Conservation (phyloP, 202 grass and related monocot species). For the Schoenoplectus tabernaemontani region DNA sequence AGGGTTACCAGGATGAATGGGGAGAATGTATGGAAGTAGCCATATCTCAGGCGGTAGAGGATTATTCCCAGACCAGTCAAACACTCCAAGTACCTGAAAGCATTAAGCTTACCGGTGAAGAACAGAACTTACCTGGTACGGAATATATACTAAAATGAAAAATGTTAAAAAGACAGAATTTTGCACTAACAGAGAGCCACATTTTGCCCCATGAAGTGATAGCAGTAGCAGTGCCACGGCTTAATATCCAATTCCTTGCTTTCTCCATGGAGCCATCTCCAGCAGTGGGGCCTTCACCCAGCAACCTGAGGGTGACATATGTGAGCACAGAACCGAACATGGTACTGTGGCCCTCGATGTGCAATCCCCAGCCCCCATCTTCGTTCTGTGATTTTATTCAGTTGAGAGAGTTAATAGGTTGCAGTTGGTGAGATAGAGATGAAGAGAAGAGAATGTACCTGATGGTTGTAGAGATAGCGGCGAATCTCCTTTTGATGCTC, state of each 20-base stretch:
- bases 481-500: slow-evolving; percentile 83
- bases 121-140: slow-evolving; percentile 18
- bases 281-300: slow-evolving; percentile 60
- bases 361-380: slow-evolving; percentile 95
- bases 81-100: slow-evolving; percentile 84
- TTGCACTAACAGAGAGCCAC: slow-evolving; percentile 68
- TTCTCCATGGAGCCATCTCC: slow-evolving; percentile 84
- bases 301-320: slow-evolving; percentile 75
- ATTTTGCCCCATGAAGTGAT: slow-evolving; percentile 97
- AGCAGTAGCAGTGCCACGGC: slow-evolving; percentile 69
- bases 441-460: slow-evolving; percentile 27
- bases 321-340: slow-evolving; percentile 88
- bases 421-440: background rate
- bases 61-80: slow-evolving; percentile 98
- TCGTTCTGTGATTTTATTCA: slow-evolving; percentile 59
- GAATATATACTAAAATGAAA: slow-evolving; percentile 7
- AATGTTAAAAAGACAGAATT: background rate
- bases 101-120: background rate
- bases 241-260: slow-evolving; percentile 80
- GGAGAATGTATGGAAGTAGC: slow-evolving; percentile 71
- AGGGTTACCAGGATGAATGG: slow-evolving; percentile 81
- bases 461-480: slow-evolving; percentile 94
- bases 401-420: background rate
- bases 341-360: slow-evolving; percentile 87
- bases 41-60: slow-evolving; percentile 91